Percentiles rank a stretch among this genome's conserved stretches.
These are phyloP conservation scores for Zygosaccharomyces pseudobailii DNA, from an alignment of 1,139 yeast genomes.

Conservation along the genomic window DNA sequence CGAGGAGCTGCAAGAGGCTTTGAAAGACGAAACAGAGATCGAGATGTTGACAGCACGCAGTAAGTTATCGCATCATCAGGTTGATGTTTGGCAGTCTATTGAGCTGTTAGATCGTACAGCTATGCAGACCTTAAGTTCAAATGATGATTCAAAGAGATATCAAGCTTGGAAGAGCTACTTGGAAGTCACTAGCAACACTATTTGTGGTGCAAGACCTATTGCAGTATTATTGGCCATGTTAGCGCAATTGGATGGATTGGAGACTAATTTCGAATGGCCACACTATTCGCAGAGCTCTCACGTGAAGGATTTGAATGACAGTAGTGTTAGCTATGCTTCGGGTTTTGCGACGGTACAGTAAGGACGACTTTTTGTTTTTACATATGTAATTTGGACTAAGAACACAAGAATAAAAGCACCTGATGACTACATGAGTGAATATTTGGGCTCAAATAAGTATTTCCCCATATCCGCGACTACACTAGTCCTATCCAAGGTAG, in stretches of 20 bases:
- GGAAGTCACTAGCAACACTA: slow-evolving; percentile 70
- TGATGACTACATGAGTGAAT: no score
- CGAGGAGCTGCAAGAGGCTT: slow-evolving; percentile 25
- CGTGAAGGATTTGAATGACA: slow-evolving; percentile 48
- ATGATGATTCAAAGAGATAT: slow-evolving; percentile 38
- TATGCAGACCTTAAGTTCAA: slow-evolving; percentile 57
- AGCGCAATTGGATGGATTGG: slow-evolving; percentile 16
- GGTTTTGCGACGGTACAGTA: slow-evolving; percentile 44
- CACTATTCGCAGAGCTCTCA: slow-evolving; percentile 77
- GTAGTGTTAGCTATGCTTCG: slow-evolving; percentile 88
- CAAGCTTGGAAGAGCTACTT: slow-evolving; percentile 65
- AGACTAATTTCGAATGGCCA: slow-evolving; percentile 57
- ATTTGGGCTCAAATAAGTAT: no score
- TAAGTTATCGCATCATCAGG: slow-evolving; percentile 22
- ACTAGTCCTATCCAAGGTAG: no score
- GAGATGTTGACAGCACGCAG: slow-evolving; percentile 24
- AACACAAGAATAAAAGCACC: background rate
- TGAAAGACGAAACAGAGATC: slow-evolving; percentile 26
- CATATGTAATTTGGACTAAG: background rate
- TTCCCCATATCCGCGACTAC: no score
- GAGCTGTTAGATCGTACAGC: slow-evolving; percentile 66
- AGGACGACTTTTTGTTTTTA: background rate
- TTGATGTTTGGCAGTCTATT: slow-evolving; percentile 65
- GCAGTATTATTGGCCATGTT: slow-evolving; percentile 49
- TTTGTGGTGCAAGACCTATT: slow-evolving; percentile 89